These are phyloP conservation scores for Solanum pimpinellifolium DNA, from an alignment of 257 asterid species.

Conservation along the genomic window DNA sequence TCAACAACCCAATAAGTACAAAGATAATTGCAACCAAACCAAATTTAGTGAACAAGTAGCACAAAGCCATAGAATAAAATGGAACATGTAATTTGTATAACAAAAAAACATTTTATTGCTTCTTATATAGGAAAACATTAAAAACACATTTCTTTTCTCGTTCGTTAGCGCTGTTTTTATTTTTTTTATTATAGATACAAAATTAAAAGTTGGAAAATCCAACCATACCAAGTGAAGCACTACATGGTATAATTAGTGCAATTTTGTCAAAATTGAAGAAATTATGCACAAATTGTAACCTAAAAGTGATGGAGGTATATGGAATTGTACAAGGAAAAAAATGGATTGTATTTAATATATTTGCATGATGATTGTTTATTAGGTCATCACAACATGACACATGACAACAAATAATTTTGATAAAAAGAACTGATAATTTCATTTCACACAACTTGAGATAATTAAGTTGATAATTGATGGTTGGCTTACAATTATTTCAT, in stretches of 20 bases:
- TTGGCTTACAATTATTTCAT: too few species aligned
- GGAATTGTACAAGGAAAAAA: not conserved
- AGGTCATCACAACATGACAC: not conserved
- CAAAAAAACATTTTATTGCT: not conserved
- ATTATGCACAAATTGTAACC: not conserved
- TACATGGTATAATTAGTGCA: not conserved
- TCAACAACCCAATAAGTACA: not conserved
- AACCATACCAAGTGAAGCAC: not conserved
- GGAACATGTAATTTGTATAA: not conserved
- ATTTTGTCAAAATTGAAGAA: not conserved
- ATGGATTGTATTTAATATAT: not conserved
- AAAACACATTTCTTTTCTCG: fast-evolving
- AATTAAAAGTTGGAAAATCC: not conserved
- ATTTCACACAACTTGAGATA: too few species aligned
- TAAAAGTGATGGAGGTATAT: not conserved
- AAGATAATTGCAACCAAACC: not conserved
- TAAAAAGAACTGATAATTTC: not conserved
- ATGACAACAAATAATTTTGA: not conserved
- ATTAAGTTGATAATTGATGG: too few species aligned
- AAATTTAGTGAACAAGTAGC: not conserved
- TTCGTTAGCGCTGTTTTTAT: not conserved
- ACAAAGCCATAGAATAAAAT: not conserved
- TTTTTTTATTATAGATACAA: not conserved
- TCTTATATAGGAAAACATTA: not conserved
- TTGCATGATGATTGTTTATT: not conserved